Conservation (phyloP, 2,329 filamentous ascomycete species). For the Trichoderma sp. region DNA sequence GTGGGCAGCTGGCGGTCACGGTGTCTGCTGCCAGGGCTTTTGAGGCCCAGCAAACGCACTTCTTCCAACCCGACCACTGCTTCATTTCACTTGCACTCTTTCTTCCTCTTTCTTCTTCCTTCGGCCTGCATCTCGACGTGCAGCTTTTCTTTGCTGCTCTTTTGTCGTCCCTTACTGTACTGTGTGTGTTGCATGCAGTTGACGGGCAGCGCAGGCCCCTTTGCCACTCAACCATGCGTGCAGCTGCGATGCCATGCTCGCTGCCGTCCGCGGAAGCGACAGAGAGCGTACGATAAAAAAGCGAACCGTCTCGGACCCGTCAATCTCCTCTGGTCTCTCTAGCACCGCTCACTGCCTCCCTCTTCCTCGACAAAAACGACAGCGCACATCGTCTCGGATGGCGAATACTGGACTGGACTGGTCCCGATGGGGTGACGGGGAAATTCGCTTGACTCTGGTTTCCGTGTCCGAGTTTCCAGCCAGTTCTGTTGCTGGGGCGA, state of each 20-base stretch:
- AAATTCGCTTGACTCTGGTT: conserved; percentile 12
- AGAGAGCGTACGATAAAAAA: background rate
- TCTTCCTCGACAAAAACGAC: background rate
- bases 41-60: background rate
- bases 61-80: background rate
- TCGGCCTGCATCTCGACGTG: conserved; percentile 3
- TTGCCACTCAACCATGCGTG: conserved; percentile 5
- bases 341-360: conserved; percentile 1
- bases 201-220: background rate
- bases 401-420: background rate
- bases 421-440: conserved; percentile 4
- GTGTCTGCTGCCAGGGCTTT: conserved; percentile 4
- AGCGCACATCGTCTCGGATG: conserved; percentile 8
- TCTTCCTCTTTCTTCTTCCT: conserved; percentile 3
- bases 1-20: conserved; percentile 20
- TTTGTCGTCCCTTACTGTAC: background rate
- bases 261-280: conserved; percentile 4
- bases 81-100: conserved; percentile 4
- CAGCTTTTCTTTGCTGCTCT: background rate
- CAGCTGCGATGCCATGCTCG: conserved; percentile 2
- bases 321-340: background rate
- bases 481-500: conserved; percentile 3
- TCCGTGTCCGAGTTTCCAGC: conserved; percentile 1
- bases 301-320: background rate
- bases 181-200: background rate